Base-by-base conservation (phyloP, 108 stramenopile species). In the Stephanodiscus minutulus region DNA sequence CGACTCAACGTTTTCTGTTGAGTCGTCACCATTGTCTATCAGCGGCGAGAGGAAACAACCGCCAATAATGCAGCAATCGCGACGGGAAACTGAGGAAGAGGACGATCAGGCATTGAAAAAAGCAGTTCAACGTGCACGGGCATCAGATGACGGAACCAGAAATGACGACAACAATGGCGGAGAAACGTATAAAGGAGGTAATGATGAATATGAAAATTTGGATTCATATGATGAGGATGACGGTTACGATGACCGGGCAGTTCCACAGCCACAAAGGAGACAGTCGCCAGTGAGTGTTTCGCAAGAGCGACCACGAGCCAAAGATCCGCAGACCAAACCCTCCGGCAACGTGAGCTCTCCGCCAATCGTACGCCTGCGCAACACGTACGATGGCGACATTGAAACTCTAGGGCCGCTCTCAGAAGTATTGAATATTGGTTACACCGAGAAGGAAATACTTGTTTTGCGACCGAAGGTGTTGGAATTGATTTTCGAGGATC, bases 401-500 rank as follows among this genome's bases (percentile, higher is more conserved):
- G 64, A 70, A 61, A 61, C 27, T 24, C 37, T 81, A 29, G 61
- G 68, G 1, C 76, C 85, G 1, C 74, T 88, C 11, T 12, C 75
- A 25, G 69, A 59, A 21, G 47, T 91, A 6, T 36, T 62, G 10
- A 59, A 63, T 29, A 48, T 87, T 37, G 90, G 90, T n/a, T 91
- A 87, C 63, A 59, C 70, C 5, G 33, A 63, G 25, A 44, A 72
- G 12, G 90, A 91, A 52, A 31, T 91, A 7, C 1, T 57, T 29
- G 47, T 64, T 5, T 52, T 91, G 13, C 85, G 87, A 60, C 64
- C 82, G 28, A 81, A 78, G 46, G 86, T 85, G 10, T 64, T 91
- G 21, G 84, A 81, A 43, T 63, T 88, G 11, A 86, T 91, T 31
- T 64, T 88, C 0, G 68, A 76, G 27, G 90, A 88, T 65, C 13